Evolutionary conservation across 192 early-diverging fungal genomes (phyloP).

Genomic region (Ambispora gerdemannii): DNA sequence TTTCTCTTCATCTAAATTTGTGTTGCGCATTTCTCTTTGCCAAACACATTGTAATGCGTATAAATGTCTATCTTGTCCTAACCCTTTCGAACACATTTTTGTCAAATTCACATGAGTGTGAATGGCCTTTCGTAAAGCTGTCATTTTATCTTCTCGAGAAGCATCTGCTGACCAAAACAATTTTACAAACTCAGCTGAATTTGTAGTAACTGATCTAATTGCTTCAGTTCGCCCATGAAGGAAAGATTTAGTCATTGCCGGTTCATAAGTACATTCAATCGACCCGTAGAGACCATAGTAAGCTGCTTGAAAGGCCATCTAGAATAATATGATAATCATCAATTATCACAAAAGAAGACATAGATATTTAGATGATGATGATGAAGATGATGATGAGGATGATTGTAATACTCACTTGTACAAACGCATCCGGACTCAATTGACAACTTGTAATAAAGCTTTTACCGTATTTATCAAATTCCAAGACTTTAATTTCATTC

Average conservation of each 20-base stretch:
- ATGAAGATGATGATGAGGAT: too few species aligned
- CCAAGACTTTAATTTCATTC: constrained; percentile 61
- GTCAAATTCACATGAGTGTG: constrained; percentile 63
- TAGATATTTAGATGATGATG: too few species aligned
- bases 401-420: constrained; percentile 40
- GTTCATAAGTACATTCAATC: constrained; percentile 74
- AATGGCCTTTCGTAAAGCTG: constrained; percentile 57
- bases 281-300: constrained; percentile 72
- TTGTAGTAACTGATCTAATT: constrained; percentile 65
- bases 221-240: constrained; percentile 84
- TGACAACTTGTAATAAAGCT: constrained; percentile 60
- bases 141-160: constrained; percentile 40
- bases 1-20: constrained; percentile 19
- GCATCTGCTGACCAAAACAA: constrained; percentile 61
- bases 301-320: constrained; percentile 80
- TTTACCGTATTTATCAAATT: constrained; percentile 63
- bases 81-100: constrained; percentile 63
- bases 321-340: too few species aligned
- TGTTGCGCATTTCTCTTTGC: constrained; percentile 31
- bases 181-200: constrained; percentile 61
- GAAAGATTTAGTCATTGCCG: constrained; percentile 67
- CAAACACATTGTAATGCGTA: constrained; percentile 71
- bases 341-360: too few species aligned
- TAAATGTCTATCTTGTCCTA: constrained; percentile 87
- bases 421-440: constrained; percentile 62